Base-by-base conservation (phyloP, 345 rosid species). In the Lepidium africanum region DNA sequence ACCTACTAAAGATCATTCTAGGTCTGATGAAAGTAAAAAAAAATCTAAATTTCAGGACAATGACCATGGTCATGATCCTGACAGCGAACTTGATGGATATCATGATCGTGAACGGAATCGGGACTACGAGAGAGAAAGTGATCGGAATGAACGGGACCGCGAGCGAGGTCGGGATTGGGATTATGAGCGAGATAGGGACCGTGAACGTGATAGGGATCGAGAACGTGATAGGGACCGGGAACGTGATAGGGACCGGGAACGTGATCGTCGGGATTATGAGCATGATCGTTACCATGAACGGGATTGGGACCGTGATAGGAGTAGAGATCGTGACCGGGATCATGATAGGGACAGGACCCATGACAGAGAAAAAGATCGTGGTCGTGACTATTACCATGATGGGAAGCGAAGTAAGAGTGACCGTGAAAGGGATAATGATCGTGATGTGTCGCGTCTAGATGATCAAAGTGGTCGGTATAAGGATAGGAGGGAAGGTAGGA, bases 21-120 rank as follows among this genome's bases (percentile, higher is more conserved):
- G 78, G 82, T 81, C 83, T 38, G 84, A 78, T 76, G 94, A 79
- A 53, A 89, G 78, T 62, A 88, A 87, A 54, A 94, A 73, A 66
- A 87, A 87, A 67, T 74, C 85, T 46, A 91, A 85, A 79, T 46
- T 74, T 39, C 86, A 67, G 79, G 91, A 85, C 12, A 69, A 9
- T 21, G 88, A 78, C 13, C 72, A 58, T 69, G 89, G 76, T 39
- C 71, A 58, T 48, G 81, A 59, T n/a, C 73, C 68, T 33, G 86
- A 73, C 23, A 69, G 50, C 62, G 82, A 81, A 32, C 69, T 56
- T 71, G 82, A 76, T 39, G 74, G 74, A 23, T 73, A 78, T 58
- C 63, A 49, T 58, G 56, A 52, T 8, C 76, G 59, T 21, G 76
- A 72, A 13, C 65, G 71, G n/a, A 14, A 72, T 15, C 68, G 58